Evolutionary conservation across 2,329 filamentous ascomycete genomes (phyloP).

Genomic region (Colletotrichum zoysiae): DNA sequence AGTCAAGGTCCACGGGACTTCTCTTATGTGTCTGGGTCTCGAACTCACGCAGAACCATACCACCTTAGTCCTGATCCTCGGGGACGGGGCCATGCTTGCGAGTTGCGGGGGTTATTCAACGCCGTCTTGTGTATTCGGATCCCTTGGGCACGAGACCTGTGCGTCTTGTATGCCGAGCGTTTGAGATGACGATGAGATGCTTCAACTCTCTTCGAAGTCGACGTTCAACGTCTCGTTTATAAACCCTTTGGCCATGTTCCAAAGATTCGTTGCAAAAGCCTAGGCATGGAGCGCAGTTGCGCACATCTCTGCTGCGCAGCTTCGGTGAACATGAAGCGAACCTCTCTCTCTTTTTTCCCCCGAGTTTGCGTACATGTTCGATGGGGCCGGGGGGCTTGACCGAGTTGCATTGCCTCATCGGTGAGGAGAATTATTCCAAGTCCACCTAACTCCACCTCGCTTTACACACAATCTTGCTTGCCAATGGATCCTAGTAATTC

Average conservation of each 20-base stretch:
- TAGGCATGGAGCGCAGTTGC: constrained; percentile 7
- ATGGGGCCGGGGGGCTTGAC: neutral
- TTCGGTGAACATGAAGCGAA: constrained; percentile 5
- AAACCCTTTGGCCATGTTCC: neutral
- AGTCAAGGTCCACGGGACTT: neutral
- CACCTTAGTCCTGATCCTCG: neutral
- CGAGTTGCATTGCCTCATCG: constrained; percentile 9
- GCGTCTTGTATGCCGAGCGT: neutral
- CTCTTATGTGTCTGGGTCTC: neutral
- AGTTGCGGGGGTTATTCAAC: neutral
- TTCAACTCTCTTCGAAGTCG: neutral
- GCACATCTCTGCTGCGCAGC: neutral
- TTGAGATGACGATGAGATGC: neutral
- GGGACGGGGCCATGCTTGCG: neutral
- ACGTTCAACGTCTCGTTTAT: neutral
- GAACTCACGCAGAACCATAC: constrained; percentile 21
- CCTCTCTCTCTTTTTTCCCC: neutral
- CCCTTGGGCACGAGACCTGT: neutral
- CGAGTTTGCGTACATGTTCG: neutral
- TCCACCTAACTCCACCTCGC: neutral
- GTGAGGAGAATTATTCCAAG: neutral
- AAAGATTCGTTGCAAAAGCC: neutral
- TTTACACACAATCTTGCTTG: neutral
- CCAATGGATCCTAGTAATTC: neutral
- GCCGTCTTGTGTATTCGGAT: neutral